Conservation (phyloP, 176 grass and related monocot species). For the Oryza officinalis region DNA sequence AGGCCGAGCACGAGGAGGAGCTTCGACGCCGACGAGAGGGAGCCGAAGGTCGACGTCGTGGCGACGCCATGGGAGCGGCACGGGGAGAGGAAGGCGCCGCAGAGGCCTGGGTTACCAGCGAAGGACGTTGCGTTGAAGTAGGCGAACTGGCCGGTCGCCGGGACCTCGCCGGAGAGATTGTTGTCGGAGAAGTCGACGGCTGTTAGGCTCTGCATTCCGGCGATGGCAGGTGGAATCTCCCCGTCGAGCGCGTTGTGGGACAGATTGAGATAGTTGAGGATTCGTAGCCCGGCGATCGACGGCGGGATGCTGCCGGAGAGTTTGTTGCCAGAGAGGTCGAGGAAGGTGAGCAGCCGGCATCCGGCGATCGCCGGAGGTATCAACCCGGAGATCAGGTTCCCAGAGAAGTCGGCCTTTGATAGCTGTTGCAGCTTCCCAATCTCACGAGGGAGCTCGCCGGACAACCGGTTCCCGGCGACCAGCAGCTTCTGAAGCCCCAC, state of each 20-base stretch:
- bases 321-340: slow-evolving; percentile 73
- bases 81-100: slow-evolving; percentile 57
- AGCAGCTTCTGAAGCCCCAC: slow-evolving; percentile 81
- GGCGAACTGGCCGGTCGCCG: slow-evolving; percentile 66
- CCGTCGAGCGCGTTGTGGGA: slow-evolving; percentile 70
- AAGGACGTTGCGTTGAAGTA: slow-evolving; percentile 94
- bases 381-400: slow-evolving; percentile 56
- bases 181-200: slow-evolving; percentile 91
- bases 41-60: slow-evolving; percentile 33
- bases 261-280: slow-evolving; percentile 89
- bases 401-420: slow-evolving; percentile 71
- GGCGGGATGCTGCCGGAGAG: slow-evolving; percentile 66
- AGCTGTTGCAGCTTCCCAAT: slow-evolving; percentile 69
- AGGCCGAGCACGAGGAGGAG: slow-evolving; percentile 76
- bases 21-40: slow-evolving; percentile 61
- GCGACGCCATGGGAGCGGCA: slow-evolving; percentile 47
- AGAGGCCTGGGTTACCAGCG: slow-evolving; percentile 66
- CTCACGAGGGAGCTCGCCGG: slow-evolving; percentile 54
- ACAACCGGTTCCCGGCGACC: slow-evolving; percentile 58
- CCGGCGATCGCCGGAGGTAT: slow-evolving; percentile 58
- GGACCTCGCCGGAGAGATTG: slow-evolving; percentile 70
- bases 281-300: slow-evolving; percentile 52
- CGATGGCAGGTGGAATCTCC: slow-evolving; percentile 60
- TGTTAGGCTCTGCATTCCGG: slow-evolving; percentile 90
- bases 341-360: slow-evolving; percentile 69